Evolutionary conservation across 2,329 filamentous ascomycete species (phyloP).

Genomic region (Colletotrichum tofieldiae): DNA sequence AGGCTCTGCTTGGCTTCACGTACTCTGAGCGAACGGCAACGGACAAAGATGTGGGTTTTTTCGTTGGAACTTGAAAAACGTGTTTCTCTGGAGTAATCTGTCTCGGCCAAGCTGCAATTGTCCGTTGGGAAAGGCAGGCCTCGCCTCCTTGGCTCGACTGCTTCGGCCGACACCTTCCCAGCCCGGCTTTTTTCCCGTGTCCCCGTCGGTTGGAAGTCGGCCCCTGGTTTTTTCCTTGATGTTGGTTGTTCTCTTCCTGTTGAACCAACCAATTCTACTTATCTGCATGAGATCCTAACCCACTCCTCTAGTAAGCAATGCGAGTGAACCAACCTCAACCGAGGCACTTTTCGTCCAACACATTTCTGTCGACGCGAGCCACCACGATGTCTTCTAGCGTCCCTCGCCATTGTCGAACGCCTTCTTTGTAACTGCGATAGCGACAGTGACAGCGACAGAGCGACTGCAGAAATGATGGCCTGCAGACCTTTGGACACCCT

Average conservation of each 20-base stretch:
- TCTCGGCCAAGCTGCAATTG: constrained; percentile 4
- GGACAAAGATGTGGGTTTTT: not conserved
- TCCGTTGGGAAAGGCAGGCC: not conserved
- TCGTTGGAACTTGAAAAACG: not conserved
- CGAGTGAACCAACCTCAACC: constrained; percentile 12
- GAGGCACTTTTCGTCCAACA: constrained; percentile 4
- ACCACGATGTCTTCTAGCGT: not conserved
- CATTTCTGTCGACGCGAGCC: constrained; percentile 6
- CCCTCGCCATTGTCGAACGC: not conserved
- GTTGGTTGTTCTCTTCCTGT: constrained; percentile 14
- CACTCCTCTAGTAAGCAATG: constrained; percentile 18
- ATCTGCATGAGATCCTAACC: constrained; percentile 6
- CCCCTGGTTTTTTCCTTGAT: constrained; percentile 2
- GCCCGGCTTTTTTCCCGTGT: constrained; percentile 13
- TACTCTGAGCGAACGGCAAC: not conserved
- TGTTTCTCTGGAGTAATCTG: not conserved
- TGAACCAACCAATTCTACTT: not conserved
- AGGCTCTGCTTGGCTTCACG: constrained; percentile 9
- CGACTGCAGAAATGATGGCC: constrained; percentile 12
- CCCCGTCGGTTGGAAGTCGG: constrained; percentile 8
- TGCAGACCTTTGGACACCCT: constrained; percentile 5
- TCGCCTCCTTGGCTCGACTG: constrained; percentile 2
- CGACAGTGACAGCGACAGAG: not conserved
- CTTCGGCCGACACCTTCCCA: constrained; percentile 22
- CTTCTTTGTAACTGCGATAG: not conserved